phyloP scores from a whole-genome alignment of 225 moss, liverwort and hornwort genomes.

The Pleurozium schreberi region DNA sequence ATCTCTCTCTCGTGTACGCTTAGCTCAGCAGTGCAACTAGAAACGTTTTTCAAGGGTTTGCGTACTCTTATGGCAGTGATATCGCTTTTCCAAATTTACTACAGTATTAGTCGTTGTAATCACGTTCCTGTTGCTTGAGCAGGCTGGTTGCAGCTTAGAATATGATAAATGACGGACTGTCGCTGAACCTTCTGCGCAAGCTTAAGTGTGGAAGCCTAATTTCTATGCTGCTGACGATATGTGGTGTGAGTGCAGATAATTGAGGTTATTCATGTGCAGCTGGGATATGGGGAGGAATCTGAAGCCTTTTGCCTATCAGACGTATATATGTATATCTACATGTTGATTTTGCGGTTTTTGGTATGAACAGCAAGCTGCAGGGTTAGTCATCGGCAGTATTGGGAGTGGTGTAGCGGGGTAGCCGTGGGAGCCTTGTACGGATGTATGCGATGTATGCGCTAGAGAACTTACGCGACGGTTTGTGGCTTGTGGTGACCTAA shows the following conservation, averaged over 20 bases:
- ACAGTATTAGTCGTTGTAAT: neutral
- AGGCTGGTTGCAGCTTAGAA: neutral
- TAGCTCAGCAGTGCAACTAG: neutral
- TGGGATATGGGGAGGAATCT: neutral
- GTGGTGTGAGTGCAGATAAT: slow-evolving; percentile 5
- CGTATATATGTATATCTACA: neutral
- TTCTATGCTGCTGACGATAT: neutral
- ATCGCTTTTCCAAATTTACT: neutral
- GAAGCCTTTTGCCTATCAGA: neutral
- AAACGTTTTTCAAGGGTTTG: neutral
- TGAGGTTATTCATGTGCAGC: neutral
- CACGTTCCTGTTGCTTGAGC: neutral
- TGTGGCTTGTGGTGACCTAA: slow-evolving; percentile 14
- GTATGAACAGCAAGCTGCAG: too few relatives aligned
- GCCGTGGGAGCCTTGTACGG: slow-evolving; percentile 8
- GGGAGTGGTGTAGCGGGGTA: neutral
- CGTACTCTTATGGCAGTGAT: neutral
- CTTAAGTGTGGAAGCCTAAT: neutral
- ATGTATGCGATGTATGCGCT: neutral
- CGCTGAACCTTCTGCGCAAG: neutral
- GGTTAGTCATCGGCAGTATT: too few relatives aligned
- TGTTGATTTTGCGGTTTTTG: too few relatives aligned
- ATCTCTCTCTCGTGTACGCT: neutral
- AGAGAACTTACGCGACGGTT: neutral
- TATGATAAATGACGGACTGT: neutral